phyloP scores from a whole-genome alignment of 306 rosid genomes.

The Ormosia semicastrata region DNA sequence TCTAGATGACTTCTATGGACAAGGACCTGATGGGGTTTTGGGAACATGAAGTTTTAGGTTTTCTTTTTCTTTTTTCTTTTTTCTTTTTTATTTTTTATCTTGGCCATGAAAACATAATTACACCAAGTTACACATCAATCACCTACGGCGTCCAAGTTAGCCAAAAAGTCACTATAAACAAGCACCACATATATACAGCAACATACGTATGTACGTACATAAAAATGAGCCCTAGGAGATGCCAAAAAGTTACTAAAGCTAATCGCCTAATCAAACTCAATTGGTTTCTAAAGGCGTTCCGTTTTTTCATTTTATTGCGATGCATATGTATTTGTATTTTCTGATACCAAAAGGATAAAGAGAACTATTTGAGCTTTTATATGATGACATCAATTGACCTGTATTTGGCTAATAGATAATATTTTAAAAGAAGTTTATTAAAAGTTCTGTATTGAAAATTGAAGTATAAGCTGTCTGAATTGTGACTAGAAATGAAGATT shows the following conservation, averaged over 20 bases:
- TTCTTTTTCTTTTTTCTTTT: background rate
- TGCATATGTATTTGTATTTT: background rate
- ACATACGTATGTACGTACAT: background rate
- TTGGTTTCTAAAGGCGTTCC: background rate
- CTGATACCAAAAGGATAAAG: background rate
- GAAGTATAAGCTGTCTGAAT: too few relatives aligned
- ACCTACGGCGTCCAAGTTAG: background rate
- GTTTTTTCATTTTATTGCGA: background rate
- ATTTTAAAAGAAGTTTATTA: too few relatives aligned
- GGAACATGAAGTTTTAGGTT: background rate
- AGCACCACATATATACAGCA: background rate
- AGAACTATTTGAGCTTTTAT: background rate
- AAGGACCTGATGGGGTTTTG: background rate
- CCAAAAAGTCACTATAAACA: constrained; percentile 6
- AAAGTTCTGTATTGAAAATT: too few relatives aligned
- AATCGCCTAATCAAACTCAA: background rate
- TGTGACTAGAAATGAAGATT: too few relatives aligned
- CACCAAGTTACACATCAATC: background rate
- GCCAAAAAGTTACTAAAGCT: background rate
- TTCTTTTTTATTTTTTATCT: background rate
- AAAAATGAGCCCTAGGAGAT: constrained; percentile 6
- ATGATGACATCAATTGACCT: too few relatives aligned
- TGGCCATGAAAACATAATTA: background rate
- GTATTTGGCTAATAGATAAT: too few relatives aligned
- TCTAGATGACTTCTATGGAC: constrained; percentile 25